phyloP scores from a whole-genome alignment of 352 stramenopile genomes.

The Pythium insidiosum region DNA sequence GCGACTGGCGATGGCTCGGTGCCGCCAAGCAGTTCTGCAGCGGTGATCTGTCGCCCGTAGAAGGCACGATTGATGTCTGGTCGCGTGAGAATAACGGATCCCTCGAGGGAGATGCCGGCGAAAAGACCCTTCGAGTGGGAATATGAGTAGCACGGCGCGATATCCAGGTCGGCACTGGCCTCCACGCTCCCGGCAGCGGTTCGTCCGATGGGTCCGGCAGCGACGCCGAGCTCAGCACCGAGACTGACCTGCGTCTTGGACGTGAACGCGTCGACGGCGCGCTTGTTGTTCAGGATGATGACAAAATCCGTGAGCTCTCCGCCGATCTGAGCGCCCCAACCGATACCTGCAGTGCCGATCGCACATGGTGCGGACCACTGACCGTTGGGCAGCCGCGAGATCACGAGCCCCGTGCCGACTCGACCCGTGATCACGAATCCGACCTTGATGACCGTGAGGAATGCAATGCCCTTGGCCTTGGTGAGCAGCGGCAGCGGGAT shows the following conservation, averaged over 20 bases:
- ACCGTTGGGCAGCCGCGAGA: slow-evolving; percentile 87
- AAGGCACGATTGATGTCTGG: slow-evolving; percentile 89
- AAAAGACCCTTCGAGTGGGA: slow-evolving; percentile 89
- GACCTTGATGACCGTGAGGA: slow-evolving; percentile 90
- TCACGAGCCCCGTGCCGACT: slow-evolving; percentile 90
- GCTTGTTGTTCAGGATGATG: slow-evolving; percentile 90
- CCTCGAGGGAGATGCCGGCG: slow-evolving; percentile 84
- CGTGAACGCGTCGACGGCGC: slow-evolving; percentile 79
- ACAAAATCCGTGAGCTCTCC: slow-evolving; percentile 92
- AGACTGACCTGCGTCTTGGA: slow-evolving; percentile 87
- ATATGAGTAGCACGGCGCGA: slow-evolving; percentile 90
- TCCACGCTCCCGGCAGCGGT: slow-evolving; percentile 69
- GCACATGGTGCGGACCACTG: slow-evolving; percentile 94
- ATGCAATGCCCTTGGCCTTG: slow-evolving; percentile 87
- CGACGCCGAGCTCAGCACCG: slow-evolving; percentile 84
- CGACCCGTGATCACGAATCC: slow-evolving; percentile 82
- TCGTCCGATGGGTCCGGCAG: slow-evolving; percentile 87
- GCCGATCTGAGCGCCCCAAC: slow-evolving; percentile 89
- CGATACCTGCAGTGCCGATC: slow-evolving; percentile 87
- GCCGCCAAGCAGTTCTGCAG: slow-evolving; percentile 66
- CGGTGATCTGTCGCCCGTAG: slow-evolving; percentile 77
- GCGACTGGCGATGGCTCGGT: slow-evolving; percentile 73
- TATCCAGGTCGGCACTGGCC: slow-evolving; percentile 61
- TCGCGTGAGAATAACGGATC: slow-evolving; percentile 84
- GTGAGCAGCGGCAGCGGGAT: slow-evolving; percentile 86